A percentile compares a stretch with the other conserved stretches of the same genome.
These are phyloP conservation scores for Fusarium robinianum DNA, from an alignment of 2,329 filamentous ascomycete genomes.

Conservation along the genomic window DNA sequence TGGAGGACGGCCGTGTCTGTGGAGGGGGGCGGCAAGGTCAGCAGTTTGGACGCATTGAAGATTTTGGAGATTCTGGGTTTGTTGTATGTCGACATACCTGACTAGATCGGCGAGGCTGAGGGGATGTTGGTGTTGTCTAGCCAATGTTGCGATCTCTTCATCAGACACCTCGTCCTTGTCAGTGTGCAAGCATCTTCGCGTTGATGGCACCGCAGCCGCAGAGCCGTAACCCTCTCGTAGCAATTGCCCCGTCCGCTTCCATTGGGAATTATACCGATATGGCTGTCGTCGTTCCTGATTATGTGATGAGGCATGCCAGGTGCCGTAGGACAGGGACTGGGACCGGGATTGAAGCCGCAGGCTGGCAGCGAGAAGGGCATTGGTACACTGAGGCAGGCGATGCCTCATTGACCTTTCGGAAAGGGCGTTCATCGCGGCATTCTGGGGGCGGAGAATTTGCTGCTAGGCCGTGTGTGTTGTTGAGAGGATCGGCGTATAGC, in stretches of 20 bases:
- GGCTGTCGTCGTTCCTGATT: no score
- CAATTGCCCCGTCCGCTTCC: slow-evolving; percentile 7
- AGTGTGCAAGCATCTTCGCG: slow-evolving; percentile 24
- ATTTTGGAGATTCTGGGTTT: slow-evolving; percentile 1
- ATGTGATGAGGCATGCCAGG: slow-evolving; percentile 8
- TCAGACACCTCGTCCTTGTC: slow-evolving; percentile 58
- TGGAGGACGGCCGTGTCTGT: slow-evolving; percentile 77
- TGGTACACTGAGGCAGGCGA: slow-evolving; percentile 23
- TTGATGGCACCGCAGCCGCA: not conserved
- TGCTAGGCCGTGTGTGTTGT: no score
- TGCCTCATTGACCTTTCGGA: slow-evolving; percentile 30
- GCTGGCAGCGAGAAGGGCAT: slow-evolving; percentile 9
- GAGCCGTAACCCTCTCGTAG: not conserved
- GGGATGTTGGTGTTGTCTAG: slow-evolving; percentile 76
- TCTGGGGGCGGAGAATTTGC: slow-evolving; percentile 4
- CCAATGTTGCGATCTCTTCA: slow-evolving; percentile 77
- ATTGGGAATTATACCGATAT: slow-evolving; percentile 10
- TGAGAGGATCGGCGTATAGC: no score
- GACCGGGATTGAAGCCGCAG: slow-evolving; percentile 7
- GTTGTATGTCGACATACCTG: slow-evolving; percentile 59
- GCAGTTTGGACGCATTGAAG: no score
- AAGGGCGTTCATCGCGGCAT: slow-evolving; percentile 34
- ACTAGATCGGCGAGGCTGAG: slow-evolving; percentile 88
- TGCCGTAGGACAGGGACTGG: slow-evolving; percentile 1
- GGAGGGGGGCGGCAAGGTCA: not conserved